Evolutionary conservation across 179 eudicot species (phyloP), one percentile per base, ranked within the genome.

Genomic region (Silene noctiflora): DNA sequence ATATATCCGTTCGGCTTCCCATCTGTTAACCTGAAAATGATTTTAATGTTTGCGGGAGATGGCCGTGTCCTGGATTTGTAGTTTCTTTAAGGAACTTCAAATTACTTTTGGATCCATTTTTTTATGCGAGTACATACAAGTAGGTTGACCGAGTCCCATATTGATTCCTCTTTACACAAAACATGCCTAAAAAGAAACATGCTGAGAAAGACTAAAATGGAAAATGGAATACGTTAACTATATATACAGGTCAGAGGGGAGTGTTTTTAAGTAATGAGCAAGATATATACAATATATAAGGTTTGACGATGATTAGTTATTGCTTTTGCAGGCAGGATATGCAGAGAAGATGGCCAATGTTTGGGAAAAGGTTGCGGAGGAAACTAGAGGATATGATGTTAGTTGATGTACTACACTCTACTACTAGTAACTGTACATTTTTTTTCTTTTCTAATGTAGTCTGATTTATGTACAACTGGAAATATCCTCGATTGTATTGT

Each of bases 301-400:
- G 6, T 12, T 9, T 13, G 25, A 24, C 22, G 13, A 61, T 46
- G 46, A 61, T 29, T 29, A 24, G 22, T 22, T 6, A 29, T 13
- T 72, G 39, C 31, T 71, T 75, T 78, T 71, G 80, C 83, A 86
- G 88, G 88, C 86, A 35, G 88, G 88, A 77, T 86, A 73, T 72
- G 88, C 88, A 16, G 85, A 86, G 76, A 86, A 83, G 79, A 81
- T 81, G 80, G 86, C 86, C 24, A 53, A 59, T 59, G 86, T 86
- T 44, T 86, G 88, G 88, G 82, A 81, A 69, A 86, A 81, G 75
- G 88, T 83, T 77, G 88, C 86, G 9, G 83, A 83, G 60, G 88
- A 86, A 65, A 83, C 85, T 21, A 81, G 79, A 72, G 70, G 82
- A 66, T 75, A 81, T 65, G 81, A 75, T 66, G 77, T 29, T 80